Base-by-base conservation (phyloP, 1,284 basidiomycete species). In the Malassezia caprae region DNA sequence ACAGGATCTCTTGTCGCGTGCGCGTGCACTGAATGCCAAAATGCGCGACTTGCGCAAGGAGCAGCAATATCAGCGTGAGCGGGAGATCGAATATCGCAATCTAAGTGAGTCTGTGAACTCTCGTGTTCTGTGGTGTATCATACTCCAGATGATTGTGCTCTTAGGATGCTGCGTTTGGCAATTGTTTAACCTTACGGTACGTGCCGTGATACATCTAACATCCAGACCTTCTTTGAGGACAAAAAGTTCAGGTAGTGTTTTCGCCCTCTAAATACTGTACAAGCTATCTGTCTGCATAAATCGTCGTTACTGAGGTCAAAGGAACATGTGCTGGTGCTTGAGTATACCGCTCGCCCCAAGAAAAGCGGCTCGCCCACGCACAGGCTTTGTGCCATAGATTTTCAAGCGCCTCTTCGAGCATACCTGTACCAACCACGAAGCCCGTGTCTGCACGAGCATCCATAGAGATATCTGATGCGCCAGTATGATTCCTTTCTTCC, bases 11-110 rank as follows among this genome's bases (percentile, higher is more conserved):
- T 85, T 90, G 0, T 76, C 81, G 50, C 90, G 88, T 74, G 81
- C 98, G 42, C 82, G 88, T 28, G 91, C 96, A 63, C 79, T 99
- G 53, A 98, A 96, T 77, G 81, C 83, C 64, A 91, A 90, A 76
- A 79, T 99, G 50, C 85, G 88, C 72, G 90, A 96, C 70, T 86
- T 98, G 62, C 80, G 89, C 52, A 81, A 89, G 40, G 94, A 98
- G 77, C 94, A 99, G 78, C 89, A 94, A 75, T 99, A 94, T 74
- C 91, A 98, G 79, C 81, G 94, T 41, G 93, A 99, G 61, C 56
- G 77, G 56, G 94, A 99, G 77, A 81, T 86, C n/a, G 84, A 85
- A 62, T 99, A 88, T 75, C 80, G 94, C 39, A 79, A 93, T 76
- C 76, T 96, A 58, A 89, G 86, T 65, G 94, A 99, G 77, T 72